Conservation (phyloP, 768 basidiomycete genomes). For the Exsudoporus frostii region DNA sequence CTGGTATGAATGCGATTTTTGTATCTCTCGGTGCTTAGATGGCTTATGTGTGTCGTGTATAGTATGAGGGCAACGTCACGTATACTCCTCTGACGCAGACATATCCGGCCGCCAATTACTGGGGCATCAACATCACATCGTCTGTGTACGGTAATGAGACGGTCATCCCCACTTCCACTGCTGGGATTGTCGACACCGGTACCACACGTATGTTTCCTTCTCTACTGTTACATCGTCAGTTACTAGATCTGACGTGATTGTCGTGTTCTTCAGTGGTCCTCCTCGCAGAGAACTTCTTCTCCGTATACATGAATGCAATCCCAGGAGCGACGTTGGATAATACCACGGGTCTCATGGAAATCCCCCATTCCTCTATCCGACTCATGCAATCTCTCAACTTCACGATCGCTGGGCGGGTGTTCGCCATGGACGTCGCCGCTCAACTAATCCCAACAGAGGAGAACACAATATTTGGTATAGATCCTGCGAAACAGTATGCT, state of each 20-base stretch:
- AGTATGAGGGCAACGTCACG: slow-evolving; percentile 22
- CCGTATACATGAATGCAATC: slow-evolving; percentile 13
- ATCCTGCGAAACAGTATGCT: slow-evolving; percentile 10
- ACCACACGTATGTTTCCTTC: slow-evolving; percentile 18
- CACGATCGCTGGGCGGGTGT: background rate
- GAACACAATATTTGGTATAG: slow-evolving; percentile 12
- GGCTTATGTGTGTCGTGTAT: background rate
- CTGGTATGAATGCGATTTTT: slow-evolving; percentile 11
- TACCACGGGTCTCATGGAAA: slow-evolving; percentile 7
- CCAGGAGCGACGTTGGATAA: slow-evolving; percentile 10
- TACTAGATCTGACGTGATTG: background rate
- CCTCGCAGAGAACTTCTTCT: slow-evolving; percentile 22
- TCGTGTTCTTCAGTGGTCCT: slow-evolving; percentile 12
- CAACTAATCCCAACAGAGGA: slow-evolving; percentile 18
- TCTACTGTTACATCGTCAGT: background rate
- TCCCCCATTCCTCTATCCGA: slow-evolving; percentile 10
- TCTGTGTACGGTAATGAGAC: slow-evolving; percentile 9
- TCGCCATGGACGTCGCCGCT: slow-evolving; percentile 20
- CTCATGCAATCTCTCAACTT: slow-evolving; percentile 19
- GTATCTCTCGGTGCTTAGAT: background rate
- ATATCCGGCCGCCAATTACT: slow-evolving; percentile 20
- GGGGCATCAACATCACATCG: slow-evolving; percentile 30
- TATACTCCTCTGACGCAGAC: slow-evolving; percentile 28
- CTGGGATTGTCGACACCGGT: slow-evolving; percentile 30
- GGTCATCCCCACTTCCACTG: slow-evolving; percentile 16